A percentile compares a stretch with the other conserved stretches of the same genome.
phyloP scores from a whole-genome alignment of 2,329 filamentous ascomycete species.

The Tolypocladium pustulatum region DNA sequence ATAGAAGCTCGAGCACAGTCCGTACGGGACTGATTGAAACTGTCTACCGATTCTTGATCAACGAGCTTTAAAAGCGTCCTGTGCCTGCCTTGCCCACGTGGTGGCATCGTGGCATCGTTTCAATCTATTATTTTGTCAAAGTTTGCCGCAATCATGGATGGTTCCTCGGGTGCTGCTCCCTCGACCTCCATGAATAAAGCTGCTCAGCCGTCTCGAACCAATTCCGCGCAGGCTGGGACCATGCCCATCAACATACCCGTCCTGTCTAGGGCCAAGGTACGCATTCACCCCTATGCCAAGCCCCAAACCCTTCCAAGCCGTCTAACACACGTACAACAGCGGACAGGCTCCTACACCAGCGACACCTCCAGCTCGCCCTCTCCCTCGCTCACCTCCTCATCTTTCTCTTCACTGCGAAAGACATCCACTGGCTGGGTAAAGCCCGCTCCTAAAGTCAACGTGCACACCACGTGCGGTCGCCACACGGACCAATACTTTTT shows the following conservation, averaged over 20 bases:
- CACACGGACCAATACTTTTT: constrained; percentile 45
- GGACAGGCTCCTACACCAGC: constrained; percentile 19
- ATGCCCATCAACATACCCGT: constrained; percentile 9
- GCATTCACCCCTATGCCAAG: constrained; percentile 1
- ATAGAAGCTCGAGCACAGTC: not conserved
- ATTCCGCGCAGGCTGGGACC: not conserved
- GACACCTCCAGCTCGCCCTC: constrained; percentile 9
- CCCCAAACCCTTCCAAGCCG: not conserved
- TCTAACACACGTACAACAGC: constrained; percentile 14
- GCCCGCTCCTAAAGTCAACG: constrained; percentile 33
- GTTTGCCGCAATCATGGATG: not conserved
- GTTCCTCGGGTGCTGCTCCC: constrained; percentile 3
- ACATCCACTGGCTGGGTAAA: constrained; percentile 21
- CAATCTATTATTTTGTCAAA: not conserved
- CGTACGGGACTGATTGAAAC: not conserved
- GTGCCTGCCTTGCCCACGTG: not conserved
- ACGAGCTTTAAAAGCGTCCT: not conserved
- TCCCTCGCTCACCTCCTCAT: constrained; percentile 7
- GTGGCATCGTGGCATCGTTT: not conserved
- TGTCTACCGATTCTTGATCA: not conserved
- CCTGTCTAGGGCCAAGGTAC: constrained; percentile 12
- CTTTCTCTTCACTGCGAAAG: constrained; percentile 17
- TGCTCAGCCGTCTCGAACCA: not conserved
- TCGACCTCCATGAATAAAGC: constrained; percentile 7
- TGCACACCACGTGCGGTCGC: constrained; percentile 43